Base-by-base conservation (phyloP, 768 basidiomycete species). In the Lactarius evosmus region DNA sequence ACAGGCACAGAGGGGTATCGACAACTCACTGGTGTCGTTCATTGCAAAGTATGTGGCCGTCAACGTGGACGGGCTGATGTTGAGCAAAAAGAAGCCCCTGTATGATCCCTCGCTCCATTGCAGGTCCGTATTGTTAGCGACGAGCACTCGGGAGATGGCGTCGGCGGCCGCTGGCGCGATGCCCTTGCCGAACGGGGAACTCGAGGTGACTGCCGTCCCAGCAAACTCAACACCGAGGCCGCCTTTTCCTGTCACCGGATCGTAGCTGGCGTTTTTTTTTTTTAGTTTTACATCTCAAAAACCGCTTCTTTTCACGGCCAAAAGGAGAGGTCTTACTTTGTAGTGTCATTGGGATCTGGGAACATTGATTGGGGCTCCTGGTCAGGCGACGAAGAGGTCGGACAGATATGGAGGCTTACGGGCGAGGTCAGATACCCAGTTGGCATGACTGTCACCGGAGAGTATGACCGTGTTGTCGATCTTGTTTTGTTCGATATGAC, bases 391-490 rank as follows among this genome's bases (percentile, higher is more conserved):
- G n/a, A 8, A n/a, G 49, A 27, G 27, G 41, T 12, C 29, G 7
- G 36, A 40, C 1, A 9, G 50, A 32, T 34, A 34, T 34, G 16
- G 41, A 25, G 19, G 75, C 81, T 67, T 66, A 82, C 82, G 79
- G 40, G 81, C 79, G 17, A 83, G 75, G 68, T 85, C 83, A 49
- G 80, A 83, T 16, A 81, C 83, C 84, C 84, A 85, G 70, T 83
- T 84, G 5, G 82, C 82, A 68, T 86, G 84, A 58, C 82, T 82
- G 68, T 86, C 85, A 14, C 85, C 83, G n/a, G 84, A 77, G n/a
- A 85, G 75, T 58, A 85, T 79, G 62, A 85, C 70, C 1, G 80
- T 81, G 69, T 85, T 85, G 72, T 74, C 75, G 60, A 86, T 84
- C 53, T 76, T 74, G 67, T 83, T 79, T 32, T 73, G 57, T 67